These are phyloP conservation scores for Oxalis stricta DNA, from an alignment of 441 rosid genomes.

Conservation along the genomic window DNA sequence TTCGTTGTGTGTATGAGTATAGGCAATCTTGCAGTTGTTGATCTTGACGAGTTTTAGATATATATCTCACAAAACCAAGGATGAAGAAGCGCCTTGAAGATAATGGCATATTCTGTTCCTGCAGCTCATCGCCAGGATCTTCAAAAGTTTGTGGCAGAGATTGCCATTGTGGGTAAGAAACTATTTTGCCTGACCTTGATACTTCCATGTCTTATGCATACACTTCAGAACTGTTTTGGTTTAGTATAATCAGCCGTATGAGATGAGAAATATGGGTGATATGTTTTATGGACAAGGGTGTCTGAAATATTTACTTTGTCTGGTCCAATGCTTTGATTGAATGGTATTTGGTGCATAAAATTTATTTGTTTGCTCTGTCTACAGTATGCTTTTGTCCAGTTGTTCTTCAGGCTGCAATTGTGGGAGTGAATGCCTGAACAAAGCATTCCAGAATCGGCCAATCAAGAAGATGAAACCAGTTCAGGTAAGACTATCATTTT, in stretches of 20 bases:
- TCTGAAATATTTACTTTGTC: too few species aligned
- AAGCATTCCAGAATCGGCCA: constrained; percentile 77
- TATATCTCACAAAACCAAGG: constrained; percentile 62
- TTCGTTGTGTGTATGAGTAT: not conserved
- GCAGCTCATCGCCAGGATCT: constrained; percentile 50
- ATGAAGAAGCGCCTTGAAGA: constrained; percentile 61
- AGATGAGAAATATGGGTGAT: too few species aligned
- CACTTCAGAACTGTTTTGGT: too few species aligned
- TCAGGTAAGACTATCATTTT: constrained; percentile 36
- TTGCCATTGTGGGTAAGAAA: constrained; percentile 92
- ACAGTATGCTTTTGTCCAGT: constrained; percentile 82
- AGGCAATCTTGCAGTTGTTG: constrained; percentile 12
- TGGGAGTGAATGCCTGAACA: constrained; percentile 66
- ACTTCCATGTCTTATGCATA: constrained; percentile 4
- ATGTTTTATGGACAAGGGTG: too few species aligned
- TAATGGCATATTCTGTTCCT: constrained; percentile 97
- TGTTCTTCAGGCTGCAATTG: constrained; percentile 94
- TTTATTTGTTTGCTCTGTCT: constrained; percentile 2
- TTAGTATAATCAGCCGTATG: too few species aligned
- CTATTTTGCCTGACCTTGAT: not conserved
- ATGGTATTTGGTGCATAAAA: not conserved
- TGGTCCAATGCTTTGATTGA: too few species aligned
- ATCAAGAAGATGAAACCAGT: constrained; percentile 77
- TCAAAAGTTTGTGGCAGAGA: constrained; percentile 63
- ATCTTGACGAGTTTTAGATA: constrained; percentile 43